Evolutionary conservation across 2,329 filamentous ascomycete species (phyloP).

Genomic region (Alternaria postmessia): DNA sequence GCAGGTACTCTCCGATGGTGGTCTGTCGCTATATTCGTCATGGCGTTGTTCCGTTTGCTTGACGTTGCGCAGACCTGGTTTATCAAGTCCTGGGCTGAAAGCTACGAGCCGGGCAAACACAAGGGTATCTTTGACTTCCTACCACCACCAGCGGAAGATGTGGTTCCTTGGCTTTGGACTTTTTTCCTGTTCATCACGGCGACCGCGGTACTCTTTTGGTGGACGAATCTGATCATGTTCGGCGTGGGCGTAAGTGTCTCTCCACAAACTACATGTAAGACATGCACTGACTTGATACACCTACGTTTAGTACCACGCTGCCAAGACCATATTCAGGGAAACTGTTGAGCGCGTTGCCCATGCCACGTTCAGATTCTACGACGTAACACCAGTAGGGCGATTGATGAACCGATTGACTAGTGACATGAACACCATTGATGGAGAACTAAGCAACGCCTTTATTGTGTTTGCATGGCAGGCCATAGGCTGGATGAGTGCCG

Average conservation of each 20-base stretch:
- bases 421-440: slow-evolving; percentile 89
- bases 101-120: slow-evolving; percentile 60
- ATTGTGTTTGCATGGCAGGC: slow-evolving; percentile 73
- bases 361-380: slow-evolving; percentile 89
- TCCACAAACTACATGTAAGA: neutral
- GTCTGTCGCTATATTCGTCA: slow-evolving; percentile 68
- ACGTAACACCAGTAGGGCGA: slow-evolving; percentile 85
- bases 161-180: slow-evolving; percentile 76
- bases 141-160: slow-evolving; percentile 71
- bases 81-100: slow-evolving; percentile 86
- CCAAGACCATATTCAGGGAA: slow-evolving; percentile 75
- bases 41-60: slow-evolving; percentile 69
- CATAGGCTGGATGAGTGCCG: slow-evolving; percentile 75
- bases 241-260: slow-evolving; percentile 64
- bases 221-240: slow-evolving; percentile 73
- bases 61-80: slow-evolving; percentile 79
- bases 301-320: slow-evolving; percentile 67
- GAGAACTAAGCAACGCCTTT: slow-evolving; percentile 79
- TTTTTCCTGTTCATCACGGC: slow-evolving; percentile 68
- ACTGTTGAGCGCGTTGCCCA: slow-evolving; percentile 77
- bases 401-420: slow-evolving; percentile 92
- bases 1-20: slow-evolving; percentile 80
- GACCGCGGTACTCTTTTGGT: slow-evolving; percentile 55
- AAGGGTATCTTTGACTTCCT: slow-evolving; percentile 56
- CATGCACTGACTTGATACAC: neutral